phyloP scores from a whole-genome alignment of 2,329 filamentous ascomycete species.

The Aspergillus uvarum region DNA sequence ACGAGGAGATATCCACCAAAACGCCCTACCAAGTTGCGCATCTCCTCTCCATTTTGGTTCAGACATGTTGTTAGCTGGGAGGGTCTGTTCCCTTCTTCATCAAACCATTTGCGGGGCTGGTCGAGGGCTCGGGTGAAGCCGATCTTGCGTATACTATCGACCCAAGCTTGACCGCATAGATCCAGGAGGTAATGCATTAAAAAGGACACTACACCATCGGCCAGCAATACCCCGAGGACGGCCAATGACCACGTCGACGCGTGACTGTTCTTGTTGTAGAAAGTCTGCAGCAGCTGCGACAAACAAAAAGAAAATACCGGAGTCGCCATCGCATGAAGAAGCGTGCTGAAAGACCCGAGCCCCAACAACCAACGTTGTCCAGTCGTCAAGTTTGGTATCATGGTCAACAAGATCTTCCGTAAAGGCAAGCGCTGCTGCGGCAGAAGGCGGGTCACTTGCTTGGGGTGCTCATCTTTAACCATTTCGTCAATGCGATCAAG shows the following conservation, averaged over 20 bases:
- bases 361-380: slow-evolving; percentile 57
- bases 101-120: slow-evolving; percentile 79
- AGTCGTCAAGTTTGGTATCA: slow-evolving; percentile 65
- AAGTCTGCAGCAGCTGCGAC: slow-evolving; percentile 68
- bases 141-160: slow-evolving; percentile 66
- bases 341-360: slow-evolving; percentile 60
- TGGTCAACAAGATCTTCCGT: slow-evolving; percentile 61
- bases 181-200: slow-evolving; percentile 71
- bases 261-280: slow-evolving; percentile 58
- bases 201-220: slow-evolving; percentile 66
- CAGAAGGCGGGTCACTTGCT: background rate
- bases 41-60: slow-evolving; percentile 81
- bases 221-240: slow-evolving; percentile 66
- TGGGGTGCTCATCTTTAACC: background rate
- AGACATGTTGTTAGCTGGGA: slow-evolving; percentile 67
- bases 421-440: slow-evolving; percentile 31
- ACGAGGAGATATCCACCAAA: slow-evolving; percentile 72
- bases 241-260: slow-evolving; percentile 65
- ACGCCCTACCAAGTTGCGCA: slow-evolving; percentile 75
- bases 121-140: slow-evolving; percentile 69
- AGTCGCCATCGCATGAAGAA: slow-evolving; percentile 65
- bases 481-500: background rate
- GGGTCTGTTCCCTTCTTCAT: slow-evolving; percentile 64
- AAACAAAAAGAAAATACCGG: slow-evolving; percentile 77
- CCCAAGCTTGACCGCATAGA: slow-evolving; percentile 70